Conservation (phyloP, 2,329 filamentous ascomycete species). For the Canariomyces notabilis region DNA sequence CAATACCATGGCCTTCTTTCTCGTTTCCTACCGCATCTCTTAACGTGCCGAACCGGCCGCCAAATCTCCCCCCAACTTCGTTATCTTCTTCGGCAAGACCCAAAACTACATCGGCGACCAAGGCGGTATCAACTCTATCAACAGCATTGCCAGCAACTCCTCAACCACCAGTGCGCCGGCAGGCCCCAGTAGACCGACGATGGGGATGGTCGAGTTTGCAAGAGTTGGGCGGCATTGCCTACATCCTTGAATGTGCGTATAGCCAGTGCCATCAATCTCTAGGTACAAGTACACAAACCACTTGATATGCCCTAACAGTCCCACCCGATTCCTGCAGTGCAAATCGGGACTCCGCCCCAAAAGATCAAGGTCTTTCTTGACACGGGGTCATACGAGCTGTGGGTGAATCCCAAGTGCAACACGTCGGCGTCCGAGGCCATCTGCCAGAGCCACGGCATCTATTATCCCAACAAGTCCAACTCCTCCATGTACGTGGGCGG, state of each 20-base stretch:
- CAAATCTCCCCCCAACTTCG: neutral
- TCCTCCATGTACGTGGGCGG: slow-evolving; percentile 27
- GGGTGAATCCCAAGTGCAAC: slow-evolving; percentile 34
- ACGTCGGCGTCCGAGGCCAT: slow-evolving; percentile 29
- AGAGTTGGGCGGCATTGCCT: slow-evolving; percentile 30
- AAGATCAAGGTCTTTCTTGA: slow-evolving; percentile 34
- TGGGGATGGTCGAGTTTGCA: slow-evolving; percentile 25
- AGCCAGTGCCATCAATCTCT: too few relatives aligned
- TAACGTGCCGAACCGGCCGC: neutral
- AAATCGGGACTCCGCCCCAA: slow-evolving; percentile 34
- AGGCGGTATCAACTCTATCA: neutral
- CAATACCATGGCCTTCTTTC: neutral
- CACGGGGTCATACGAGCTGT: slow-evolving; percentile 36
- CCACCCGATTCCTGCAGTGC: slow-evolving; percentile 23
- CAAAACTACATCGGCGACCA: neutral
- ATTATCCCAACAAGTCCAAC: slow-evolving; percentile 30
- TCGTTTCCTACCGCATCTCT: neutral
- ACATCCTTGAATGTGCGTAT: slow-evolving; percentile 31
- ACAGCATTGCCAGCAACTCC: neutral
- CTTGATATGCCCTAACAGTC: slow-evolving; percentile 3
- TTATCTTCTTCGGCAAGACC: neutral
- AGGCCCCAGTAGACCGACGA: slow-evolving; percentile 4
- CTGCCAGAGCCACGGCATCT: slow-evolving; percentile 31
- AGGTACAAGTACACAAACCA: too few relatives aligned
- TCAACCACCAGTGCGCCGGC: neutral